Percentiles rank a stretch among this genome's conserved stretches.
phyloP scores from a whole-genome alignment of 306 rosid species.

The Prunus campanulata region DNA sequence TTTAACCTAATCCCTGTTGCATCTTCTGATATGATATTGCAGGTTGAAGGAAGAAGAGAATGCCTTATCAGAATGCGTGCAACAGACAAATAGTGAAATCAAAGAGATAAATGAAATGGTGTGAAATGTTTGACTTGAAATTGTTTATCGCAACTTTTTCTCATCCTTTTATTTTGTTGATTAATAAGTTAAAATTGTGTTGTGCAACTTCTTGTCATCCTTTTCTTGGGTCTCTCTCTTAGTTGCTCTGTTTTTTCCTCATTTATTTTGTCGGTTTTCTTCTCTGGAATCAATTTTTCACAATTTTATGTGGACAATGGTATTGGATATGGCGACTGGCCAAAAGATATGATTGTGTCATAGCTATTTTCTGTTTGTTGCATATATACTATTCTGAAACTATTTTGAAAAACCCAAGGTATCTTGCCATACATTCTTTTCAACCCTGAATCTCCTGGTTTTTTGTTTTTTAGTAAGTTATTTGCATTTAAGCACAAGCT shows the following conservation, averaged over 20 bases:
- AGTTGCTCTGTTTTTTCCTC: background rate
- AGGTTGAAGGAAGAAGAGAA: constrained; percentile 71
- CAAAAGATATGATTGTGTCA: background rate
- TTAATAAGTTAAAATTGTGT: background rate
- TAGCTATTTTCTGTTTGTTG: background rate
- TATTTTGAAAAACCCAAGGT: background rate
- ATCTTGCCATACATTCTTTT: background rate
- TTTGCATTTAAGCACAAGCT: too few species aligned
- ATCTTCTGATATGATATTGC: constrained; percentile 26
- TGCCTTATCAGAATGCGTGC: constrained; percentile 30
- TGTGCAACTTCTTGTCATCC: background rate
- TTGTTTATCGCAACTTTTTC: background rate
- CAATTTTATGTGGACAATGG: background rate
- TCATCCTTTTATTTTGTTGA: background rate
- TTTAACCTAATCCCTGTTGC: constrained; percentile 17
- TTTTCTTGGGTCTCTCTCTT: background rate
- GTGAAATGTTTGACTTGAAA: constrained; percentile 4
- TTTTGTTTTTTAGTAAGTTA: background rate
- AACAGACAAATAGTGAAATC: constrained; percentile 34
- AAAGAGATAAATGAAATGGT: constrained; percentile 51
- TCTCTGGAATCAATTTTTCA: too few species aligned
- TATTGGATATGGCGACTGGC: background rate
- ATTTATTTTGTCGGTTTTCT: background rate
- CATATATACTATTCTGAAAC: background rate
- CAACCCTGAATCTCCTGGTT: background rate